Conservation (phyloP, 805 yeast genomes). For the Lipomyces mesembrius region DNA sequence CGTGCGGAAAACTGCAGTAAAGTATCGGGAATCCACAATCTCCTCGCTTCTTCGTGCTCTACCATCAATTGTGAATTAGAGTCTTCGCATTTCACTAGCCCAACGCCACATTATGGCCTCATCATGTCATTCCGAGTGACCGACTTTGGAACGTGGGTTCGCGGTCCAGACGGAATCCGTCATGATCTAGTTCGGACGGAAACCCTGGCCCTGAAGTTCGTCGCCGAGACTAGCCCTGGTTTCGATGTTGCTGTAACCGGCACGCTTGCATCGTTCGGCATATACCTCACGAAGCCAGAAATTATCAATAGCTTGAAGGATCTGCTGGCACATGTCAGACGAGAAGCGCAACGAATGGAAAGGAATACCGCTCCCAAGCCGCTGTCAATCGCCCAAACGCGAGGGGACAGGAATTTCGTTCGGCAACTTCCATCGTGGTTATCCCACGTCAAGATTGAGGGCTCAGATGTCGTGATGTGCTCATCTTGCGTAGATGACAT, state of each 20-base stretch:
- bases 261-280: conserved; percentile 20
- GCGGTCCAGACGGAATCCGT: conserved; percentile 15
- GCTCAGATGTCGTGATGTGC: conserved; percentile 37
- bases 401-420: conserved; percentile 12
- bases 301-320: conserved; percentile 33
- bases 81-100: conserved; percentile 40
- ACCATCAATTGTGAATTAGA: conserved; percentile 44
- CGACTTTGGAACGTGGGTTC: conserved; percentile 31
- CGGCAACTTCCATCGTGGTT: conserved; percentile 42
- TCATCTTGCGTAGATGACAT: conserved; percentile 27
- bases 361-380: not conserved
- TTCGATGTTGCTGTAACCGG: conserved; percentile 33
- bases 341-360: conserved; percentile 20
- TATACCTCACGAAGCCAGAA: conserved; percentile 35
- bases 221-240: conserved; percentile 33
- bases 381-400: not conserved
- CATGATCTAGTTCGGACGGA: conserved; percentile 29
- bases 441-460: conserved; percentile 40
- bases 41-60: conserved; percentile 46
- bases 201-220: conserved; percentile 20
- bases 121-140: conserved; percentile 39
- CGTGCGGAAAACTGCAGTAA: not conserved
- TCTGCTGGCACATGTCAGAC: conserved; percentile 24
- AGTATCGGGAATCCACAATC: conserved; percentile 34
- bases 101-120: conserved; percentile 38